Conservation (phyloP, 805 yeast genomes). For the Torulaspora microellipsoides region DNA sequence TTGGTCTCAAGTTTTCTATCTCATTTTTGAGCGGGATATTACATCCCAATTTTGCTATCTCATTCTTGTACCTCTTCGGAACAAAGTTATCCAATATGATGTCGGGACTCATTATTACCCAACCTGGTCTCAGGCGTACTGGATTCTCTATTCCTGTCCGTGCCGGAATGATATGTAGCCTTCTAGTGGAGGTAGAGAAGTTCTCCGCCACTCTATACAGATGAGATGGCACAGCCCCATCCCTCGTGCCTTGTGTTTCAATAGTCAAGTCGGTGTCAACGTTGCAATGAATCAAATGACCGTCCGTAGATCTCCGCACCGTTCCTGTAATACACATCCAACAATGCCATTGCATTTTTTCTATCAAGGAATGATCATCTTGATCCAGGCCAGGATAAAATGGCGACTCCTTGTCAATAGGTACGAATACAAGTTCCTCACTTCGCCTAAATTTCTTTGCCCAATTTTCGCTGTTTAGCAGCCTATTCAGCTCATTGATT, state of each 20-base stretch:
- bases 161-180: constrained; percentile 81
- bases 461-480: constrained; percentile 51
- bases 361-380: constrained; percentile 48
- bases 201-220: constrained; percentile 83
- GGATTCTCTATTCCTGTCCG: constrained; percentile 61
- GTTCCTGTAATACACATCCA: constrained; percentile 98
- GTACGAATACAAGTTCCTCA: constrained; percentile 82
- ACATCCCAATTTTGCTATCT: constrained; percentile 42
- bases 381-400: constrained; percentile 57
- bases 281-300: constrained; percentile 84
- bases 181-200: constrained; percentile 73
- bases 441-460: constrained; percentile 76
- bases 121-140: constrained; percentile 70
- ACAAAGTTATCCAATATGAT: constrained; percentile 67
- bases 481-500: constrained; percentile 55
- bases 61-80: constrained; percentile 42
- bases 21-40: constrained; percentile 66
- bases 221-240: constrained; percentile 62
- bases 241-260: constrained; percentile 44
- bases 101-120: constrained; percentile 90
- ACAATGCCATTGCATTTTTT: constrained; percentile 89
- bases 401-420: constrained; percentile 59
- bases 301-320: constrained; percentile 77
- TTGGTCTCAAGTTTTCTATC: constrained; percentile 78
- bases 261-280: constrained; percentile 83